Evolutionary conservation across 1,139 yeast species (phyloP).

Genomic region (Debaryomyces psychrophilus): DNA sequence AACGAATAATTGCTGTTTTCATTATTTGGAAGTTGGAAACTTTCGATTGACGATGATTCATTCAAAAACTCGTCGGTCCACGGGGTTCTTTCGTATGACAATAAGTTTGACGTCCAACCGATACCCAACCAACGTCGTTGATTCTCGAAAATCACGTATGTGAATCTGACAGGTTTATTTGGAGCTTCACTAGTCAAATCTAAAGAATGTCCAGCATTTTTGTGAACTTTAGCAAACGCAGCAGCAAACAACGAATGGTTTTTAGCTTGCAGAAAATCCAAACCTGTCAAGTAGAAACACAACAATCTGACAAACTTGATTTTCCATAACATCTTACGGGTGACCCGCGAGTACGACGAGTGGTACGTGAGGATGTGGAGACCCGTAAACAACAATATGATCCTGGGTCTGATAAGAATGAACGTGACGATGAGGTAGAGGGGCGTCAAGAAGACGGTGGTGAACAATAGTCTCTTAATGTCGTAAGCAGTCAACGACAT

Average conservation of each 20-base stretch:
- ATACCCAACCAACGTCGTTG: conserved; percentile 97
- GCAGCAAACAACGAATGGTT: conserved; percentile 55
- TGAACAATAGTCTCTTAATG: conserved; percentile 74
- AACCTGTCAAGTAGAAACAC: conserved; percentile 82
- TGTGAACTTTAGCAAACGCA: conserved; percentile 63
- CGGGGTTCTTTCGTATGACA: conserved; percentile 90
- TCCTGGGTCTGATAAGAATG: conserved; percentile 70
- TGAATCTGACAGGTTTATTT: conserved; percentile 74
- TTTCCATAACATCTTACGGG: conserved; percentile 83
- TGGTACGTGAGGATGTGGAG: conserved; percentile 76
- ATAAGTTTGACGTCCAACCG: conserved; percentile 93
- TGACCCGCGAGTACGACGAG: conserved; percentile 79
- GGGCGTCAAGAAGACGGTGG: conserved; percentile 86
- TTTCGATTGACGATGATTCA: conserved; percentile 76
- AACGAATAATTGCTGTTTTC: conserved; percentile 33
- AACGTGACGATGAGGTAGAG: conserved; percentile 70
- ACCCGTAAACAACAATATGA: conserved; percentile 63
- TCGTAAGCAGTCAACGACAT: conserved; percentile 75
- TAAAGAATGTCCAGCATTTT: conserved; percentile 41
- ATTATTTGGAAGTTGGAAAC: conserved; percentile 79
- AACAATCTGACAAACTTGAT: conserved; percentile 69
- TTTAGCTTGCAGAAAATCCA: conserved; percentile 69
- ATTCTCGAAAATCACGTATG: conserved; percentile 92
- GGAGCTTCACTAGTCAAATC: conserved; percentile 22
- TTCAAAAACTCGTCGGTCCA: conserved; percentile 97